Conservation (phyloP, 208 protist species). For the Angomonas deanei region DNA sequence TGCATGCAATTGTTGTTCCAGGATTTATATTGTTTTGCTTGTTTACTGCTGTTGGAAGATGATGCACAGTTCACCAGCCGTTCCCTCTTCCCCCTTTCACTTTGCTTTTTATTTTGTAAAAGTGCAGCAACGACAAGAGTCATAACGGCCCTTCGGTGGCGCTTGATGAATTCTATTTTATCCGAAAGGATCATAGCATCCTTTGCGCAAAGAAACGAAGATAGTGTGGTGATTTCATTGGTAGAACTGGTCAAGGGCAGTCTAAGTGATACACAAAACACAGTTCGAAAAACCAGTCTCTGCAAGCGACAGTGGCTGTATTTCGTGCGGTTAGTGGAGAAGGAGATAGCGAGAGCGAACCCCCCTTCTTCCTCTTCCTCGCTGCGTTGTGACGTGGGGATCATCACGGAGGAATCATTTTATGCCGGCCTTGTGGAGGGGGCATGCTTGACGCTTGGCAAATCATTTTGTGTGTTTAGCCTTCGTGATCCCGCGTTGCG, state of each 20-base stretch:
- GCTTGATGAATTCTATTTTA: not conserved
- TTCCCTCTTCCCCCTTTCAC: too few relatives aligned
- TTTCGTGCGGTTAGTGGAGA: not conserved
- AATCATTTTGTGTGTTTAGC: conserved; percentile 39
- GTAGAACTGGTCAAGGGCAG: not conserved
- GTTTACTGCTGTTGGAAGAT: too few relatives aligned
- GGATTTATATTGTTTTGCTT: too few relatives aligned
- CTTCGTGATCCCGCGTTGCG: conserved; percentile 31
- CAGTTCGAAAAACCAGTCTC: too few relatives aligned
- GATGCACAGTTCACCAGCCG: too few relatives aligned
- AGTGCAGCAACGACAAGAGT: too few relatives aligned
- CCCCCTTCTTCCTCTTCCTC: not conserved
- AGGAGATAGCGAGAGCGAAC: not conserved
- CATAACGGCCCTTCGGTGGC: too few relatives aligned
- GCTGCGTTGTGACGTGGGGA: conserved; percentile 31
- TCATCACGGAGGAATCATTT: conserved; percentile 38
- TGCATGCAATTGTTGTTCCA: too few relatives aligned
- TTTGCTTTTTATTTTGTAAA: too few relatives aligned
- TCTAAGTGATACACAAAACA: not conserved
- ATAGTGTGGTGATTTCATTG: not conserved
- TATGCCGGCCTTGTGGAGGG: conserved; percentile 35
- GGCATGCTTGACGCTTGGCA: conserved; percentile 30
- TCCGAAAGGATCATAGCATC: not conserved
- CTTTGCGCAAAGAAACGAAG: not conserved
- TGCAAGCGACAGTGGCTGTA: not conserved